Evolutionary conservation across 2,329 filamentous ascomycete species (phyloP).

Genomic region (Xylariaceae sp.): DNA sequence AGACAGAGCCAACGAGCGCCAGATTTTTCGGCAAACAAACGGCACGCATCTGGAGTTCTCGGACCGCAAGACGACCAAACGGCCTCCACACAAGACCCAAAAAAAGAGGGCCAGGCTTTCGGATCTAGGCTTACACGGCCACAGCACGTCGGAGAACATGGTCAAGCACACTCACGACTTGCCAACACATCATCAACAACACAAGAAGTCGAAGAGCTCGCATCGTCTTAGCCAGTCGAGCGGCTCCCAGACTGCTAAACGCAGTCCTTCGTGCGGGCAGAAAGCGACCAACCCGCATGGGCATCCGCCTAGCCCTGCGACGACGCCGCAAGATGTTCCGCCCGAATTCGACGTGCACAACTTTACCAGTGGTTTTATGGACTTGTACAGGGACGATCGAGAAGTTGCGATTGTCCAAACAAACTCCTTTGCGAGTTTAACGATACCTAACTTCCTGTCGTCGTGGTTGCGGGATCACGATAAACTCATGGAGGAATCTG

Average conservation of each 20-base stretch:
- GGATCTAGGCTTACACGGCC: conserved; percentile 63
- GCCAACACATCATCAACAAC: conserved; percentile 51
- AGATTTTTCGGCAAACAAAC: conserved; percentile 53
- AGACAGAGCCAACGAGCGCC: conserved; percentile 68
- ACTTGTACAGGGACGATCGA: conserved; percentile 60
- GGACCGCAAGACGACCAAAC: conserved; percentile 58
- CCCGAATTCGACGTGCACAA: conserved; percentile 60
- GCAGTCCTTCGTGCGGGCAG: conserved; percentile 61
- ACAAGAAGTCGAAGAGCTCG: conserved; percentile 75
- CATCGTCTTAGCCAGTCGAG: conserved; percentile 76
- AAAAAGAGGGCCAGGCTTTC: conserved; percentile 81
- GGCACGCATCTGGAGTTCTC: conserved; percentile 40
- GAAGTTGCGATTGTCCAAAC: conserved; percentile 57
- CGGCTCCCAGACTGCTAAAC: conserved; percentile 60
- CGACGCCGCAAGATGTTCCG: conserved; percentile 61
- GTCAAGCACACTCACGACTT: conserved; percentile 43
- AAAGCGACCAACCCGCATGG: conserved; percentile 51
- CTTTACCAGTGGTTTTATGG: conserved; percentile 71
- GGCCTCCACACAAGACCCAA: conserved; percentile 71
- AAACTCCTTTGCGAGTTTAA: conserved; percentile 73
- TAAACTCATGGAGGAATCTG: conserved; percentile 61
- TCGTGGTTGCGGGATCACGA: conserved; percentile 73
- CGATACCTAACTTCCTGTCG: conserved; percentile 68
- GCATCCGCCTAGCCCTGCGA: conserved; percentile 69
- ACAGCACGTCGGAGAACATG: conserved; percentile 52